Percentiles rank a stretch among this genome's conserved stretches.
Evolutionary conservation across 2,329 filamentous ascomycete species (phyloP).

Genomic region (Fusarium xylarioides): DNA sequence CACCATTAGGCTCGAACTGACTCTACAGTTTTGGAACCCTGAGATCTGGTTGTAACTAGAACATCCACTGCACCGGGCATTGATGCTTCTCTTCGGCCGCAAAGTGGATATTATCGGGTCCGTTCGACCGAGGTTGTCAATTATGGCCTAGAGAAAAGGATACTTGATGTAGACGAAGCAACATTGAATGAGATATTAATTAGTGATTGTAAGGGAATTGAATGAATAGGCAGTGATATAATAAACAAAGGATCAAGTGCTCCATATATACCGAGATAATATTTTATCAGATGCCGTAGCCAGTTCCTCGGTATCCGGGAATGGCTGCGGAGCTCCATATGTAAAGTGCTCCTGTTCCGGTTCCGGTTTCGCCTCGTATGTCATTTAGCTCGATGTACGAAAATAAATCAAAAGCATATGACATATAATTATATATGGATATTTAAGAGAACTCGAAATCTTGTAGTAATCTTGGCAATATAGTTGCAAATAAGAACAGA

Average conservation of each 20-base stretch:
- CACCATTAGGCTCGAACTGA: not conserved
- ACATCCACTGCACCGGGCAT: constrained; percentile 21
- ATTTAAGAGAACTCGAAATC: not conserved
- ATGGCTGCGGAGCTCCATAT: constrained; percentile 12
- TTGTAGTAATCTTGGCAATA: not conserved
- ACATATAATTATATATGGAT: not conserved
- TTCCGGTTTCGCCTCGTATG: constrained; percentile 4
- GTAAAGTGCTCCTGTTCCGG: not conserved
- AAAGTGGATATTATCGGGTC: constrained; percentile 33
- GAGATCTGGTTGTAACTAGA: not conserved
- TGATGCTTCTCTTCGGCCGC: constrained; percentile 2
- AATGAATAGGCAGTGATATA: fast-evolving
- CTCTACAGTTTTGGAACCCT: not conserved
- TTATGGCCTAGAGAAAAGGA: not conserved
- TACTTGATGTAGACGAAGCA: not conserved
- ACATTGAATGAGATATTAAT: fast-evolving
- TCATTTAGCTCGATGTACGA: not conserved
- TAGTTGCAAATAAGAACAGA: not conserved
- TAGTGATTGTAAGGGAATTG: no score
- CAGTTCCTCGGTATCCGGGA: constrained; percentile 23
- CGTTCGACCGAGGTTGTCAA: constrained; percentile 25
- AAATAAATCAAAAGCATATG: not conserved
- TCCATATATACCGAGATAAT: not conserved
- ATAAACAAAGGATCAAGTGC: not conserved
- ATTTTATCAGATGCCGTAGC: constrained; percentile 21